A percentile compares a stretch with the other conserved stretches of the same genome.
Evolutionary conservation across 2,329 filamentous ascomycete genomes (phyloP).

Genomic region (Colletotrichum noveboracense): DNA sequence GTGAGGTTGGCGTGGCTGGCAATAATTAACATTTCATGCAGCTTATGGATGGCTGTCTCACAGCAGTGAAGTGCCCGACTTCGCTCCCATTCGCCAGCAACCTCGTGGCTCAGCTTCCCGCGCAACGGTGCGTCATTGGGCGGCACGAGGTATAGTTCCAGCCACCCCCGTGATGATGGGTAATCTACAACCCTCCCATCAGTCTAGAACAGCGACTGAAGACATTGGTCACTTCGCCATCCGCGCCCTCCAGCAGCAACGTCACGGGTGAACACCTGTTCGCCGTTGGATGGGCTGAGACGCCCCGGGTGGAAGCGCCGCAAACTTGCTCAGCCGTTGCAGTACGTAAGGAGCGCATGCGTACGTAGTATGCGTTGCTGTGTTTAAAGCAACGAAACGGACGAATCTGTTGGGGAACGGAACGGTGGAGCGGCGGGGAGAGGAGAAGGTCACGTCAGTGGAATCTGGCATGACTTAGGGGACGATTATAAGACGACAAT

Average conservation of each 20-base stretch:
- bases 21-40: not conserved
- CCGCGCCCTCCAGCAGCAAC: not conserved
- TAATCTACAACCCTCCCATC: not conserved
- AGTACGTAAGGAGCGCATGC: not conserved
- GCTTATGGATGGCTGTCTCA: not conserved
- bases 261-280: conserved; percentile 8
- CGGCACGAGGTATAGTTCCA: conserved; percentile 6
- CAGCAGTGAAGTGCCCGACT: not conserved
- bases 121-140: conserved; percentile 3
- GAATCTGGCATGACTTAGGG: conserved; percentile 16
- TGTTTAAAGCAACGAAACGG: not conserved
- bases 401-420: not conserved
- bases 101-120: conserved; percentile 38
- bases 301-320: not conserved
- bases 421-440: conserved; percentile 3
- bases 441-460: not conserved
- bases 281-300: not conserved
- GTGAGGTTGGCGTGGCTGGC: not conserved
- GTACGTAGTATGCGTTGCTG: not conserved
- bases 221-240: not conserved
- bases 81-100: conserved; percentile 35
- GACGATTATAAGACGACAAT: conserved; percentile 19
- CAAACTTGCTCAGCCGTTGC: not conserved
- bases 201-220: not conserved
- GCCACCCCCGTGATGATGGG: conserved; percentile 13